phyloP scores from a whole-genome alignment of 2,329 filamentous ascomycete species.

The Penicillium sp. region DNA sequence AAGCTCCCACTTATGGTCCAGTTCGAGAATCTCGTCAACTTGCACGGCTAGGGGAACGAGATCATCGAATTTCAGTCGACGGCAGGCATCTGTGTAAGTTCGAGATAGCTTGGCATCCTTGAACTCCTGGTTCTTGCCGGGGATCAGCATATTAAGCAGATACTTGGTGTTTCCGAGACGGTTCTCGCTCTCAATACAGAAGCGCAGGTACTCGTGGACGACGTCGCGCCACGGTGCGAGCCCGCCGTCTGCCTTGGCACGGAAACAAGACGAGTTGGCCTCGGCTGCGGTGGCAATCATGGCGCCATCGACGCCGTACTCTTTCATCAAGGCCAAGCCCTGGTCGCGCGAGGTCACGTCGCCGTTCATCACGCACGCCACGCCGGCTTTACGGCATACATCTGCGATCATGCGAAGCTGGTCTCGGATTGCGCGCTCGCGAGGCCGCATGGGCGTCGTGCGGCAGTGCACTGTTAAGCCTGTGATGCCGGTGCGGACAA shows the following conservation, averaged over 20 bases:
- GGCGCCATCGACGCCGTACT: conserved; percentile 84
- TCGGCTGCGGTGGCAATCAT: conserved; percentile 97
- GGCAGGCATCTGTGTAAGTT: conserved; percentile 66
- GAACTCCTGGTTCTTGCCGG: conserved; percentile 67
- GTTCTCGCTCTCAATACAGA: conserved; percentile 73
- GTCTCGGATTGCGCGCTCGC: conserved; percentile 78
- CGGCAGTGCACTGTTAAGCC: conserved; percentile 92
- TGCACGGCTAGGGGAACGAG: conserved; percentile 60
- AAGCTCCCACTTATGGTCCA: conserved; percentile 25
- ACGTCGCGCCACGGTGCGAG: conserved; percentile 70
- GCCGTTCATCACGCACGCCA: conserved; percentile 93
- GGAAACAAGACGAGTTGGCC: conserved; percentile 84
- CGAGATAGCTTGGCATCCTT: conserved; percentile 60
- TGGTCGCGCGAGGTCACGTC: conserved; percentile 75
- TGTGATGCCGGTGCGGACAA: conserved; percentile 84
- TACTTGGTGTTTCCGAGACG: conserved; percentile 92
- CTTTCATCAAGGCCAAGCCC: conserved; percentile 63
- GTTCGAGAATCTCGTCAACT: conserved; percentile 57
- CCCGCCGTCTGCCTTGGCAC: conserved; percentile 63
- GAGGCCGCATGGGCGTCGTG: conserved; percentile 89
- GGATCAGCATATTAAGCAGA: conserved; percentile 76
- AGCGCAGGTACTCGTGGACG: conserved; percentile 68
- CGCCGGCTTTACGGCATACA: conserved; percentile 76
- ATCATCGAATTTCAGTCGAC: conserved; percentile 60
- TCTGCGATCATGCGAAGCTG: conserved; percentile 79